A percentile compares a stretch with the other conserved stretches of the same genome.
Conservation (phyloP, 805 yeast species). For the Clavispora santaluciae region DNA sequence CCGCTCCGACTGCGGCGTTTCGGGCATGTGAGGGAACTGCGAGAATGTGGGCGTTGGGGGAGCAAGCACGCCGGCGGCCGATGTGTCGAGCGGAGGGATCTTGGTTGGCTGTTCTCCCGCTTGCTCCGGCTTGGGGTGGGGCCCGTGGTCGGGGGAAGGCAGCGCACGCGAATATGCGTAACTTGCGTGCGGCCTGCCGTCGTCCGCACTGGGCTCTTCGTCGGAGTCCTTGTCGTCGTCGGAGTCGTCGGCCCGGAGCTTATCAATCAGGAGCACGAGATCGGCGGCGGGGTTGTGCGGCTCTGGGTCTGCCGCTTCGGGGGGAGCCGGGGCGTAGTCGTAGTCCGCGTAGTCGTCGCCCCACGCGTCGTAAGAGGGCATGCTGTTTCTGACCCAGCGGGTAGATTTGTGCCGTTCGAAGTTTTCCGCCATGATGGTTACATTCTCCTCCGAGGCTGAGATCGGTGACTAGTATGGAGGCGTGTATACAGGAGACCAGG, state of each 20-base stretch:
- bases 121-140: background rate
- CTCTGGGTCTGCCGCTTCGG: background rate
- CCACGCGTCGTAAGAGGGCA: conserved; percentile 41
- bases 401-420: conserved; percentile 41
- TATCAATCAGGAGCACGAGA: conserved; percentile 35
- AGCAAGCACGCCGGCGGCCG: background rate
- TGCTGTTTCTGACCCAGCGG: conserved; percentile 40
- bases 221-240: conserved; percentile 14
- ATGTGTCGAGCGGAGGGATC: background rate
- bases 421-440: conserved; percentile 23
- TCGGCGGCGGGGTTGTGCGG: conserved; percentile 1
- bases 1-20: conserved; percentile 32
- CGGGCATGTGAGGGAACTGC: conserved; percentile 15
- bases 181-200: background rate
- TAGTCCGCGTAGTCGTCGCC: conserved; percentile 28
- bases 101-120: background rate
- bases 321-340: conserved; percentile 10
- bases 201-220: background rate
- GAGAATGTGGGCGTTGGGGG: conserved; percentile 27
- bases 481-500: background rate
- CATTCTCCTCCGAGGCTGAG: background rate
- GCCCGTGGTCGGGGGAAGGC: too few relatives aligned
- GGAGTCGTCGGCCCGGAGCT: conserved; percentile 11
- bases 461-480: background rate
- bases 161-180: too few relatives aligned